A percentile compares a stretch with the other conserved stretches of the same genome.
Evolutionary conservation across 1,284 basidiomycete genomes (phyloP).

Genomic region (Cystobasidium sp.): DNA sequence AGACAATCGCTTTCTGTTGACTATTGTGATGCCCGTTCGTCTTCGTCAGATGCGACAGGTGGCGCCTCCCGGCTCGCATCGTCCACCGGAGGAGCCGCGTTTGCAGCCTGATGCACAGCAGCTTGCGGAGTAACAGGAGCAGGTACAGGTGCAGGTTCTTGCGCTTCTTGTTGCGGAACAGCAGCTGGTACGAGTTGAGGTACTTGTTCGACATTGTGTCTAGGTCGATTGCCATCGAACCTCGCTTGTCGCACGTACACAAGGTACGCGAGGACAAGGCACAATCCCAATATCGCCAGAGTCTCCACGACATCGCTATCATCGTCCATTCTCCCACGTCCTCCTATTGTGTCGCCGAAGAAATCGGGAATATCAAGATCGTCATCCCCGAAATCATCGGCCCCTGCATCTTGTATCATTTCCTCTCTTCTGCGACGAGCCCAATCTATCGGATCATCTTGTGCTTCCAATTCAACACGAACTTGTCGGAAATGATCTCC

Average conservation of each 20-base stretch:
- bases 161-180: not conserved
- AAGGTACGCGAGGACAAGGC: constrained; percentile 51
- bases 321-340: constrained; percentile 44
- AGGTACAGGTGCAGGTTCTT: not conserved
- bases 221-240: constrained; percentile 22
- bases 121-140: not conserved
- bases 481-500: constrained; percentile 32
- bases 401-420: constrained; percentile 27
- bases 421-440: constrained; percentile 24
- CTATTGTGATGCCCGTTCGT: not conserved
- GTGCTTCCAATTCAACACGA: constrained; percentile 42
- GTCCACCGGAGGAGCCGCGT: not conserved
- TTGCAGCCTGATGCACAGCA: not conserved
- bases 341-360: constrained; percentile 39
- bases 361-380: constrained; percentile 47
- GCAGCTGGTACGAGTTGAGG: not conserved
- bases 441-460: constrained; percentile 47
- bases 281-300: constrained; percentile 51
- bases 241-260: constrained; percentile 51
- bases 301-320: constrained; percentile 51
- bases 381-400: constrained; percentile 44
- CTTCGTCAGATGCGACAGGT: constrained; percentile 1
- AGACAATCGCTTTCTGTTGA: too few relatives aligned
- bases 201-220: constrained; percentile 8
- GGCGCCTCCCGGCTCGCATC: not conserved